Evolutionary conservation across 148 eudicot genomes (phyloP), one percentile per base, ranked within the genome.

Genomic region (Nepenthes gracilis): DNA sequence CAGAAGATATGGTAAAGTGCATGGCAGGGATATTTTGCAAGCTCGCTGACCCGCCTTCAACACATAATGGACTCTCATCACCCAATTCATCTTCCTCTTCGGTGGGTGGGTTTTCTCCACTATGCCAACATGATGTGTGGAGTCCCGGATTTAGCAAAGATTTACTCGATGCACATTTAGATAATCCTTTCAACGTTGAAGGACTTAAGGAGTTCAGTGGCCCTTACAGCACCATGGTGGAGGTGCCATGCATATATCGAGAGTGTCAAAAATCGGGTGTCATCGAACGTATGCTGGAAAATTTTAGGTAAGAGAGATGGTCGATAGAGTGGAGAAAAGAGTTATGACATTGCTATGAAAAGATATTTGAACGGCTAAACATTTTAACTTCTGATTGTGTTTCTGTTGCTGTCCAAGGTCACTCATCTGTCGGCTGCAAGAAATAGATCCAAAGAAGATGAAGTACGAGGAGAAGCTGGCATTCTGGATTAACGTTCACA

Each of bases 401-500:
- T 51, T 33, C 33, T 57, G 45, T 64, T 55, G 36, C 38, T 56
- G 43, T 36, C 47, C 75, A 86, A 93, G 99, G 75, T 79, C 78
- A 61, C 74, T 84, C 63, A 83, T 86, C 43, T 79, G 70, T n/a
- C 77, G 64, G 49, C 65, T 93, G 74, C 85, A 83, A 59, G 77
- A 68, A 60, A 72, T 88, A 59, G 84, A 93, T 59, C 85, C 86
- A 0, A 74, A 73, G 65, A 84, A 74, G 74, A 62, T 93, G 81
- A 86, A 78, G 61, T 80, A 79, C 36, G 95, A 86, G 67, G 96
- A 93, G 80, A 93, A 89, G 76, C 71, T 93, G 33, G 95, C 96
- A 14, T 92, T 93, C 65, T 93, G 99, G 99, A 89, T 93, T 62
- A 93, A 93, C 55, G 74, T 93, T 56, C 99, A 93, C 66, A 93